phyloP scores from a whole-genome alignment of 1,284 basidiomycete genomes.

The Malassezia nana region DNA sequence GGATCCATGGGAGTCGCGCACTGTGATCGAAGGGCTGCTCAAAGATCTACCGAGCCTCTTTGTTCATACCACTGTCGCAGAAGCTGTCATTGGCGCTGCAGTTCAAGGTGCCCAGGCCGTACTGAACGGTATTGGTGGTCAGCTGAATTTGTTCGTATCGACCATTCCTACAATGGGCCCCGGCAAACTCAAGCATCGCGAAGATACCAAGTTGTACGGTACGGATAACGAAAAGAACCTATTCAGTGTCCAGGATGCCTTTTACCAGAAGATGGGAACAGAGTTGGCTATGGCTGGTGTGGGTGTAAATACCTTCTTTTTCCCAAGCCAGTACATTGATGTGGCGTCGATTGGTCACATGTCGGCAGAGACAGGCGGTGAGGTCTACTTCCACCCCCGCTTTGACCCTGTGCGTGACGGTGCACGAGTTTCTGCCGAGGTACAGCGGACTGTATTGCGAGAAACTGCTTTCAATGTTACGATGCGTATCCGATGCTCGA shows the following conservation, averaged over 20 bases:
- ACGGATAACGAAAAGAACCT: conserved; percentile 79
- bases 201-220: conserved; percentile 68
- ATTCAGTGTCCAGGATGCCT: conserved; percentile 64
- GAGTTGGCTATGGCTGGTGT: conserved; percentile 81
- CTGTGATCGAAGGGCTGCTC: conserved; percentile 59
- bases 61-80: conserved; percentile 52
- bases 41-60: conserved; percentile 61
- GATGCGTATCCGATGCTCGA: conserved; percentile 73
- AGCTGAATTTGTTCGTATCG: conserved; percentile 71
- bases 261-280: conserved; percentile 73
- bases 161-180: conserved; percentile 68
- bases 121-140: conserved; percentile 72
- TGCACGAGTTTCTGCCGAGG: conserved; percentile 60
- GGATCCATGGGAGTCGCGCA: conserved; percentile 62
- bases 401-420: conserved; percentile 68
- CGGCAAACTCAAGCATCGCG: conserved; percentile 57
- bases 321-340: conserved; percentile 73
- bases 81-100: conserved; percentile 69
- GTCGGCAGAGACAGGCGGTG: conserved; percentile 74
- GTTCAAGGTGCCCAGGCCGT: conserved; percentile 56
- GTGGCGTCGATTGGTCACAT: conserved; percentile 67
- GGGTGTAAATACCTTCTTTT: conserved; percentile 80
- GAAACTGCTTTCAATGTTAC: conserved; percentile 72
- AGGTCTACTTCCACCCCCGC: conserved; percentile 81
- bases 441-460: conserved; percentile 62